A percentile compares a stretch with the other conserved stretches of the same genome.
phyloP scores from a whole-genome alignment of 768 basidiomycete species.

The Amanita brunnescens region DNA sequence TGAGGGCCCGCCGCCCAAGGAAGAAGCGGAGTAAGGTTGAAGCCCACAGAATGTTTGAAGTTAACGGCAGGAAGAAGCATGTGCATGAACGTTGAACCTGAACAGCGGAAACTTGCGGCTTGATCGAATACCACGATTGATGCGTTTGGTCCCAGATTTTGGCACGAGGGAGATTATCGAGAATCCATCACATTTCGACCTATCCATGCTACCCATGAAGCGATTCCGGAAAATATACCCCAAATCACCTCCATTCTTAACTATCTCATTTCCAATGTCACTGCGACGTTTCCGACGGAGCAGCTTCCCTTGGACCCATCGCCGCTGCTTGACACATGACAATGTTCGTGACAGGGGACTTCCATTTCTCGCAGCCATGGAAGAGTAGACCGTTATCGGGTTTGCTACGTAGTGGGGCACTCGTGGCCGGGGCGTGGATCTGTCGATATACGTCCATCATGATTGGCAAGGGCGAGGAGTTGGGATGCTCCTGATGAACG shows the following conservation, averaged over 20 bases:
- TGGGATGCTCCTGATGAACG: constrained; percentile 11
- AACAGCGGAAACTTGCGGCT: too few relatives aligned
- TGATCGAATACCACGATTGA: too few relatives aligned
- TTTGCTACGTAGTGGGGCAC: constrained; percentile 13
- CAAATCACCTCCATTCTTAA: constrained; percentile 15
- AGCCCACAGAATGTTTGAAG: too few relatives aligned
- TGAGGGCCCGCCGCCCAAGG: too few relatives aligned
- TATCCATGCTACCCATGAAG: neutral
- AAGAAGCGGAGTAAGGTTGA: too few relatives aligned
- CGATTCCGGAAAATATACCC: constrained; percentile 8
- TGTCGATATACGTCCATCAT: constrained; percentile 14
- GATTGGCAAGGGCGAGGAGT: constrained; percentile 9
- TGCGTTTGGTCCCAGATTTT: too few relatives aligned
- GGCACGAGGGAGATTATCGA: too few relatives aligned
- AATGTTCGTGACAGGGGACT: neutral
- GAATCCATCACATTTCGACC: too few relatives aligned
- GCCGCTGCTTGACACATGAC: constrained; percentile 1
- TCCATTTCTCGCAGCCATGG: neutral
- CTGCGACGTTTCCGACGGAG: constrained; percentile 14
- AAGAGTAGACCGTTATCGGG: constrained; percentile 9
- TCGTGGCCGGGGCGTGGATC: constrained; percentile 13
- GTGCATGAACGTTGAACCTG: too few relatives aligned
- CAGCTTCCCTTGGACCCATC: neutral
- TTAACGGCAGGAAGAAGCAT: too few relatives aligned
- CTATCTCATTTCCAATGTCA: constrained; percentile 13